Evolutionary conservation across 176 grass and related monocot species (phyloP), one percentile per base, ranked within the genome.

Genomic region (Melocanna baccifera): DNA sequence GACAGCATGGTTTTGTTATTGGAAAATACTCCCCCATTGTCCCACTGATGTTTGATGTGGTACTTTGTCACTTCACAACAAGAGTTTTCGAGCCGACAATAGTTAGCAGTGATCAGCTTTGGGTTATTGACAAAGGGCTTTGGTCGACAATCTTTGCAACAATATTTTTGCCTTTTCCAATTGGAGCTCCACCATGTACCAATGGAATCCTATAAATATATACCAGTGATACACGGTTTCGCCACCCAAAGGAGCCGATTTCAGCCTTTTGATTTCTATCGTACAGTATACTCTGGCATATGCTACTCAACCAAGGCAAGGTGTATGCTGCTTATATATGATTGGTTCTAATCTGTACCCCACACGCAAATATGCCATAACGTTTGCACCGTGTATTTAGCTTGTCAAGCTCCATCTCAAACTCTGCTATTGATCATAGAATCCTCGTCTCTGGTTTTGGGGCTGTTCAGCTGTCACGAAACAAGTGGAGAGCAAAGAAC

Each of bases 361-460:
- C 19, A 26, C 55, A 45, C 7, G 15, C 77, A 43, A 56, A 18
- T 26, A 81, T 71, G 48, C 0, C 9, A 12, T 72, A 8, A 66
- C n/a, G 47, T 86, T 46, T 25, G 48, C 50, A 58, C 68, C 48
- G 18, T 87, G 75, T 83, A 78, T 39, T 39, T 52, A 58, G 40
- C 16, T 45, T 83, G 57, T 79, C 20, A 74, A 47, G 47, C 26
- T 1, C 19, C 58, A 70, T 3, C 11, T 39, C 50, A 79, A 25
- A 80, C 57, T 73, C 75, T 69, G 69, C 80, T 90, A 96, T 69
- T 92, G 91, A 69, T 91, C 93, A 71, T 90, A 90, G 77, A 96
- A 93, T 48, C 88, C 83, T 29, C 73, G 71, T 85, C 88, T 92
- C 87, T 81, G 84, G 39, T 82, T 72, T 89, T 85, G 91, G 68